Base-by-base conservation (phyloP, 805 yeast genomes). In the Kodamaea kakaduensis region DNA sequence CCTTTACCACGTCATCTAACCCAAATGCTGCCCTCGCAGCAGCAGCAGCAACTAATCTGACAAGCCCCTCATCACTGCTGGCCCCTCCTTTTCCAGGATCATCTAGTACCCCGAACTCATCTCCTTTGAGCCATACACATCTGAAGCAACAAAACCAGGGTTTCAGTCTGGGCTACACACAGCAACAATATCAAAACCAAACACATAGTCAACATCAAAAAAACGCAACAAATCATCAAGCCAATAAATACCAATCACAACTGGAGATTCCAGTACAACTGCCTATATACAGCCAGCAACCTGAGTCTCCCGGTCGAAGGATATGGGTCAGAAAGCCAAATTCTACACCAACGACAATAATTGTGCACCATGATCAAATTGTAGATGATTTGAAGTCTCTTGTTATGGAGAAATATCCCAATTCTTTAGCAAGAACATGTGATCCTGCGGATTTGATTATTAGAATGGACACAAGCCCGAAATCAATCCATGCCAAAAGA, bases 381-480 rank as follows among this genome's bases (percentile, higher is more conserved):
- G 72, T 89, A 4, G 97, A 89, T 56, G 96, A 90, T 56, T 64
- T 89, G 47, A 89, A 89, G 50, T 61, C 70, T 8, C 70, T 77
- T 40, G 70, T 89, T 1, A 57, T 79, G 23, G 61, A 61, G 29
- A 84, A 81, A 47, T 83, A 73, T 54, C 84, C 94, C 36, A 77
- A 82, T 40, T 71, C 85, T 2, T 51, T 82, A 37, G 84, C 78
- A 3, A 54, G 73, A 41, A 53, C 64, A 30, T 73, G 69, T 50
- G 87, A 87, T 61, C 79, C 94, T 6, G 77, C 95, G 8, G 86
- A 84, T 52, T 39, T 81, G 44, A 37, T 65, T 12, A 53, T 78
- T 41, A 73, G 50, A 25, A 45, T 61, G 47, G 61, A 51, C 31
- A 36, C 46, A 15, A 12, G 29, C 16, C 16, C 42, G 7, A 37